Base-by-base conservation (phyloP, 1,284 basidiomycete genomes). In the Grifola frondosa region DNA sequence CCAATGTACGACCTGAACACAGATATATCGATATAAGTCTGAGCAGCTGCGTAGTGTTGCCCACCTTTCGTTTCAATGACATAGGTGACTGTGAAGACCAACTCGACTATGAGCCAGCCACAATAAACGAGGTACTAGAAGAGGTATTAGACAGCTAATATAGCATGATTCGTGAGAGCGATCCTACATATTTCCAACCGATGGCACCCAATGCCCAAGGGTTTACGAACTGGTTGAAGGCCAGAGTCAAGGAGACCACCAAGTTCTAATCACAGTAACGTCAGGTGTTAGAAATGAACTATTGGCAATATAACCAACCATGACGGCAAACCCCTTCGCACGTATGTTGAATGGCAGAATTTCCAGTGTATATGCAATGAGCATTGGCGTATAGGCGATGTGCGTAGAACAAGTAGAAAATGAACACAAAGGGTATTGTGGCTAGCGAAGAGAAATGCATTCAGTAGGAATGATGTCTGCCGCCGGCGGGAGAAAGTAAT, bases 141-240 rank as follows among this genome's bases (percentile, higher is more conserved):
- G 25, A 8, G 16, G 24, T 30, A 21, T 44, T 25, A 37, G 24
- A 52, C 32, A 40, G 36, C 35, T 19, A 37, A 22, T n/a, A 43
- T 32, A 22, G 29, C 26, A 9, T 20, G 44, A 44, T 15, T 41
- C 33, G 6, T 40, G 19, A 20, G 39, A 37, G 30, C 11, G 2
- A 41, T 58, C 66, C 40, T 46, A 73, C 71, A 50, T 86, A 88
- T 70, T 74, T 77, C 83, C 84, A 88, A 17, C 73, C 74, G 13
- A 88, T 75, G 2, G 72, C 71, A n/a, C 72, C 68, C 22, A 88
- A 68, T 1, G 83, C 84, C 67, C 81, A 77, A 4, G 85, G 84
- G 59, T 88, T 88, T 33, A 85, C 75, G 50, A 84, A 87, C 58
- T 84, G 81, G 58, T 86, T 88, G 69, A 87, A 82, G 0, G 77